A percentile compares a stretch with the other conserved stretches of the same genome.
These are phyloP conservation scores for Ascochyta koolunga DNA, from an alignment of 2,329 filamentous ascomycete genomes.

Conservation along the genomic window DNA sequence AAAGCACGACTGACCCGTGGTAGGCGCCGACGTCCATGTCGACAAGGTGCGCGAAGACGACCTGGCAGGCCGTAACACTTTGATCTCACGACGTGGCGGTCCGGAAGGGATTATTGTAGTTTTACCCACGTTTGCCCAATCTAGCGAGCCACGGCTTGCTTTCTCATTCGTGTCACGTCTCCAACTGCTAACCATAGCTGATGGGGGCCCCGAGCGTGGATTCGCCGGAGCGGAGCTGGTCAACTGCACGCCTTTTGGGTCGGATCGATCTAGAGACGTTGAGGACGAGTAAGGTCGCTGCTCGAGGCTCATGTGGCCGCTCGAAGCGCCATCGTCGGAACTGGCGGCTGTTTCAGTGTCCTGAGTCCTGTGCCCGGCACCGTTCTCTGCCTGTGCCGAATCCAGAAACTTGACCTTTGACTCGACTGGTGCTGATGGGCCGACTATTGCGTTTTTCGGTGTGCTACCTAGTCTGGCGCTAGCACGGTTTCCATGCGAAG, in stretches of 20 bases:
- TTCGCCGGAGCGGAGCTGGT: constrained; percentile 24
- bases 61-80: constrained; percentile 82
- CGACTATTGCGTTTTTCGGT: neutral
- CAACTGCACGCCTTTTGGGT: constrained; percentile 30
- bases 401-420: constrained; percentile 12
- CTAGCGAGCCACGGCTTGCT: constrained; percentile 48
- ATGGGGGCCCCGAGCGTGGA: constrained; percentile 41
- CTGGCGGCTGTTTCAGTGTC: constrained; percentile 20
- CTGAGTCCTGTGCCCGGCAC: constrained; percentile 25
- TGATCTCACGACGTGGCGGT: constrained; percentile 81
- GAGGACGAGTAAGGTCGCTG: constrained; percentile 35
- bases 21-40: constrained; percentile 32
- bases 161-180: constrained; percentile 50
- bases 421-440: neutral
- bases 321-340: constrained; percentile 40
- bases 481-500: constrained; percentile 49
- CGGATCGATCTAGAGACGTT: constrained; percentile 23
- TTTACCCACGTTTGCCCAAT: constrained; percentile 62
- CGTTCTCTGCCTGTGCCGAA: neutral
- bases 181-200: constrained; percentile 58
- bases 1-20: constrained; percentile 52
- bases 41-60: constrained; percentile 59
- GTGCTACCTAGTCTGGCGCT: neutral
- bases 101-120: constrained; percentile 62
- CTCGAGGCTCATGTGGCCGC: constrained; percentile 38